A percentile compares a stretch with the other conserved stretches of the same genome.
Evolutionary conservation across 805 yeast genomes (phyloP).

Genomic region (Sungouiozyma intestinalis): DNA sequence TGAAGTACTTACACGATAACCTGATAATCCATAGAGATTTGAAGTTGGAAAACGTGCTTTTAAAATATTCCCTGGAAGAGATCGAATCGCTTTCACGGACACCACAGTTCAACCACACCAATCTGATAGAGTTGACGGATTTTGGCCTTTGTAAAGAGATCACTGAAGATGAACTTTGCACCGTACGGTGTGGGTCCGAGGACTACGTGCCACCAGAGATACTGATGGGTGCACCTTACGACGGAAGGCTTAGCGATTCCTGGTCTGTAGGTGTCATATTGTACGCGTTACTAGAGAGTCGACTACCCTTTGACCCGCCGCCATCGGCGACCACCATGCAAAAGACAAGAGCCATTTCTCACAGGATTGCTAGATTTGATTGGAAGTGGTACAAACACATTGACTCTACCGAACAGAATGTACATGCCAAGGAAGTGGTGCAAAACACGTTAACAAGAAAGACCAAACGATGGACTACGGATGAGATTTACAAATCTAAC

Average conservation of each 20-base stretch:
- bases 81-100: constrained; percentile 8
- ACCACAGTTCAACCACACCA: constrained; percentile 5
- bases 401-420: constrained; percentile 19
- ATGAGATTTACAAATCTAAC: constrained; percentile 15
- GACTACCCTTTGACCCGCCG: constrained; percentile 87
- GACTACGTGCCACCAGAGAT: constrained; percentile 95
- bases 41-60: constrained; percentile 75
- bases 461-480: constrained; percentile 22
- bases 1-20: constrained; percentile 57
- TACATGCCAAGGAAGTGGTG: constrained; percentile 20
- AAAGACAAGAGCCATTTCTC: constrained; percentile 45
- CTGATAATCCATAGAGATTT: constrained; percentile 82
- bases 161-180: constrained; percentile 48
- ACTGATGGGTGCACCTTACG: constrained; percentile 80
- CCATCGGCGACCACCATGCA: constrained; percentile 37
- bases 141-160: constrained; percentile 77
- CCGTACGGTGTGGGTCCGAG: constrained; percentile 91
- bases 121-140: constrained; percentile 60
- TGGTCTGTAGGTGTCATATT: constrained; percentile 95
- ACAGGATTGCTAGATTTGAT: constrained; percentile 82
- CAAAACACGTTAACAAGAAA: constrained; percentile 22
- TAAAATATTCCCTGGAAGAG: constrained; percentile 32
- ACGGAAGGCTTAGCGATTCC: constrained; percentile 82
- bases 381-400: constrained; percentile 71
- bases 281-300: constrained; percentile 71